These are phyloP conservation scores for Diaporthe capsici DNA, from an alignment of 2,329 filamentous ascomycete species.

Conservation along the genomic window DNA sequence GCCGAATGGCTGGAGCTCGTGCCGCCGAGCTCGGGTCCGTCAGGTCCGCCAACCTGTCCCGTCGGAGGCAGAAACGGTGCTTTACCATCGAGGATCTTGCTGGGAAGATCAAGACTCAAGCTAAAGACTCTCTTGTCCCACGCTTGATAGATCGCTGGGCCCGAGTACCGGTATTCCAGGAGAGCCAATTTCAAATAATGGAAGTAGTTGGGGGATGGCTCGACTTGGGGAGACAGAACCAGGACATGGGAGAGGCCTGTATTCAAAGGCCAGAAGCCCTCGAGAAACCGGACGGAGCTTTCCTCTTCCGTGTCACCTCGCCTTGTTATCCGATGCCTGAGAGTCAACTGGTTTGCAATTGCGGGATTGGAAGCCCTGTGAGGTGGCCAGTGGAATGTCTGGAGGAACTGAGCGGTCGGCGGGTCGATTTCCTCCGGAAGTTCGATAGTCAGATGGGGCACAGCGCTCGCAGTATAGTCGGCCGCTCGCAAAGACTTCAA, in stretches of 20 bases:
- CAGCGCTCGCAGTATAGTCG: constrained; percentile 79
- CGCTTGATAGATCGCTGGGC: constrained; percentile 56
- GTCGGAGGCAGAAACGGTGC: constrained; percentile 64
- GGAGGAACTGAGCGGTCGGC: constrained; percentile 73
- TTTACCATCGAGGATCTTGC: constrained; percentile 72
- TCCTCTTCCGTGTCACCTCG: constrained; percentile 75
- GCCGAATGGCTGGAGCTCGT: constrained; percentile 53
- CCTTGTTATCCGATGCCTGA: constrained; percentile 80
- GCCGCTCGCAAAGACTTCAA: constrained; percentile 81
- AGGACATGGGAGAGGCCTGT: constrained; percentile 79
- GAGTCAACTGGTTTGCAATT: constrained; percentile 70
- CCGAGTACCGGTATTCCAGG: constrained; percentile 83
- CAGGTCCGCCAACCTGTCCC: constrained; percentile 39
- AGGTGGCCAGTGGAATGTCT: constrained; percentile 78
- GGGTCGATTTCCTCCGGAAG: constrained; percentile 80
- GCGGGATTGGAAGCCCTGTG: constrained; percentile 53
- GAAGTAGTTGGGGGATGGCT: constrained; percentile 85
- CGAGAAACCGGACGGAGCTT: constrained; percentile 81
- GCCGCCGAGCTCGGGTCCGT: neutral
- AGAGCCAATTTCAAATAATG: constrained; percentile 81
- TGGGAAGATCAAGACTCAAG: constrained; percentile 83
- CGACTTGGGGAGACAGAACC: constrained; percentile 84
- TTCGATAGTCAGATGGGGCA: constrained; percentile 87
- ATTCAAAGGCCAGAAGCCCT: constrained; percentile 87
- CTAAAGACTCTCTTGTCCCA: constrained; percentile 76